Conservation (phyloP, 768 basidiomycete species). For the Tylopilus subfusipes region DNA sequence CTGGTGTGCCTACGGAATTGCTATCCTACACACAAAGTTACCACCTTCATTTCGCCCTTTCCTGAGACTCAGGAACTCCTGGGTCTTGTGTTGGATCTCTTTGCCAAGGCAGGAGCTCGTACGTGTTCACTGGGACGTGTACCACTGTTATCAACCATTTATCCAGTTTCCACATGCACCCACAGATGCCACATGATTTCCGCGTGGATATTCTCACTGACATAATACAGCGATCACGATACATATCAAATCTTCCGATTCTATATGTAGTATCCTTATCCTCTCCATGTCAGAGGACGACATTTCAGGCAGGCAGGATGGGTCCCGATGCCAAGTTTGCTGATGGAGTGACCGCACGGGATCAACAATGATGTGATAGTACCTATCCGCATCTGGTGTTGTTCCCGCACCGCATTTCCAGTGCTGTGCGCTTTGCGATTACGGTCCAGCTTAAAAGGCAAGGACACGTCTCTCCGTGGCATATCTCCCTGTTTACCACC, state of each 20-base stretch:
- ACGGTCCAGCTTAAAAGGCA: conserved; percentile 11
- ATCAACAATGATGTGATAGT: conserved; percentile 16
- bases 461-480: background rate
- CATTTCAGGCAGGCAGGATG: conserved; percentile 1
- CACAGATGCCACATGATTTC: conserved; percentile 9
- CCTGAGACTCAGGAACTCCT: background rate
- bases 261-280: conserved; percentile 6
- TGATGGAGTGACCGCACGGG: background rate
- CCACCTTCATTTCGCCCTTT: background rate
- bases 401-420: conserved; percentile 10
- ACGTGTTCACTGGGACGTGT: background rate
- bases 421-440: conserved; percentile 3
- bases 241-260: conserved; percentile 16
- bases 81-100: background rate
- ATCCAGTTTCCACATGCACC: conserved; percentile 4
- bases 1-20: background rate
- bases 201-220: conserved; percentile 15
- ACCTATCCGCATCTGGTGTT: conserved; percentile 10
- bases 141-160: background rate
- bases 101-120: background rate
- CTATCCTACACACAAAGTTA: background rate
- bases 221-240: conserved; percentile 10
- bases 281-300: conserved; percentile 7
- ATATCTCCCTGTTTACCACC: conserved; percentile 5
- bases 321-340: conserved; percentile 1